Evolutionary conservation across 345 rosid genomes (phyloP), one percentile per base, ranked within the genome.

Genomic region (rapeseed (Brassica napus)): DNA sequence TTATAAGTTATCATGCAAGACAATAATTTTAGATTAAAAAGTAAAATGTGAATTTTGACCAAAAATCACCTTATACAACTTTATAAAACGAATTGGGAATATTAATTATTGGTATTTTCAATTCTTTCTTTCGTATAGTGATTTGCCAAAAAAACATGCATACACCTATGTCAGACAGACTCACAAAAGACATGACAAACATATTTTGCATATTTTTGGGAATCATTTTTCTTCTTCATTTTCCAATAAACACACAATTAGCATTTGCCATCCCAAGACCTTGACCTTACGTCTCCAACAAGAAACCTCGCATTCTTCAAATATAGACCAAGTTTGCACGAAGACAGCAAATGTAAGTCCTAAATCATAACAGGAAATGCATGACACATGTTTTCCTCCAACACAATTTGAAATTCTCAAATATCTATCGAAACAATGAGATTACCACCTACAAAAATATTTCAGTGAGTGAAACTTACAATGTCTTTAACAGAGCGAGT

Each of bases 401-500:
- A 8, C 68, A 34, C 7, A 65, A 16, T 16, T 65, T 65, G 28
- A 65, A 5, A 3, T 12, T 28, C 39, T 70, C 55, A 79, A n/a
- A n/a, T 72, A 14, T 39, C 73, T 30, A 68, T 78, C 39, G 58
- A 6, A 11, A 49, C 44, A 14, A 77, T 70, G 21, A 63, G 0
- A 12, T 16, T 6, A n/a, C n/a, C n/a, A n/a, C n/a, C n/a, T n/a
- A n/a, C n/a, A n/a, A n/a, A n/a, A n/a, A n/a, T n/a, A 16, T 7
- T 63, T 57, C 69, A 73, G 65, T 8, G 11, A 57, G 47, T 8
- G 15, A 9, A 54, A 37, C 26, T 73, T 49, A 34, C 60, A 54
- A 54, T 54, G 60, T 54, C 60, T 54, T 54, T 80, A 26, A 21
- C 55, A 26, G 78, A 82, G 65, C 75, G 75, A 70, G 21, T 84